A percentile compares a stretch with the other conserved stretches of the same genome.
These are phyloP conservation scores for Vinca major DNA, from an alignment of 305 asterid genomes.

Conservation along the genomic window DNA sequence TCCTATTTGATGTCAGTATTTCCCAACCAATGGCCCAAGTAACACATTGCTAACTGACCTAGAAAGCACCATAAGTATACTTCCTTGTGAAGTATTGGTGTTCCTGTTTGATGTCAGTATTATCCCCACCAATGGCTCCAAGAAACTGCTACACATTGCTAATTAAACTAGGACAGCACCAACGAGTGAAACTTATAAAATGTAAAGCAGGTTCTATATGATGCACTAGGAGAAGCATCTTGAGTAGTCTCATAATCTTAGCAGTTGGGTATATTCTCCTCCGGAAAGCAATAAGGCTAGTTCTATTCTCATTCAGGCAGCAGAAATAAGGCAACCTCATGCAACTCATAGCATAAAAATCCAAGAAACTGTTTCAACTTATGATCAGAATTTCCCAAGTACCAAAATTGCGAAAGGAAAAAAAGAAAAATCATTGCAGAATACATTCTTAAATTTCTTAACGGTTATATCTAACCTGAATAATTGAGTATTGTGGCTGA, in stretches of 20 bases:
- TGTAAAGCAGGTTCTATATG: neutral
- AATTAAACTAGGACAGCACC: neutral
- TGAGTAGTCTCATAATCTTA: neutral
- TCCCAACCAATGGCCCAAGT: no score
- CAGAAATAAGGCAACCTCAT: neutral
- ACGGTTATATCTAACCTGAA: conserved; percentile 52
- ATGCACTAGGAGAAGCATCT: neutral
- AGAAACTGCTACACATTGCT: neutral
- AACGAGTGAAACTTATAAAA: neutral
- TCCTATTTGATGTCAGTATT: no score
- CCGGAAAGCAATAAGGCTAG: neutral
- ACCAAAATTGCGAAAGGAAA: neutral
- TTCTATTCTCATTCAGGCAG: no score
- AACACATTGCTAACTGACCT: neutral
- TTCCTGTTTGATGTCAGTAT: neutral
- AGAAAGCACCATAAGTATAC: no score
- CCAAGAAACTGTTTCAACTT: neutral
- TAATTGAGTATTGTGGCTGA: conserved; percentile 80
- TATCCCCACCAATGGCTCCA: neutral
- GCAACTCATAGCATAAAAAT: neutral
- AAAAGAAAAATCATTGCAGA: no score
- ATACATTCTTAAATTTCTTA: conserved; percentile 5
- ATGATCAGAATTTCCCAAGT: neutral
- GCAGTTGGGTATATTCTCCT: neutral
- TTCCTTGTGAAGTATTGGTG: neutral